These are phyloP conservation scores for Calocybe cyanea DNA, from an alignment of 768 basidiomycete species.

Conservation along the genomic window DNA sequence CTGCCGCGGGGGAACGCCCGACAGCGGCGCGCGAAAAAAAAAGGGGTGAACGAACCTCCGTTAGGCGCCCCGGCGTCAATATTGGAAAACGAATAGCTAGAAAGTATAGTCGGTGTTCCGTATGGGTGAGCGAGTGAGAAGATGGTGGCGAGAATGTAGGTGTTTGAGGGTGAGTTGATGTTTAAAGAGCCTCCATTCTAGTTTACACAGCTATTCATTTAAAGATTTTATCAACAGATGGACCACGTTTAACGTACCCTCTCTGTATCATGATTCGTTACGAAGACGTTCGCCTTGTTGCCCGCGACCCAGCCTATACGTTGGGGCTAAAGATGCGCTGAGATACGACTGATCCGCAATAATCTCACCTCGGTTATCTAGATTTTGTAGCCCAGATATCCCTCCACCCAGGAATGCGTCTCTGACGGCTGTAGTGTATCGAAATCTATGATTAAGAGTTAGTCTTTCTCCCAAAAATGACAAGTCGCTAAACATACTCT, in stretches of 20 bases:
- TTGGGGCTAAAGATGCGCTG: no score
- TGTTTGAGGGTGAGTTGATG: slow-evolving; percentile 59
- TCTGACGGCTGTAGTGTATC: slow-evolving; percentile 51
- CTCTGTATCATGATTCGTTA: slow-evolving; percentile 70
- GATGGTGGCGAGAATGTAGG: slow-evolving; percentile 55
- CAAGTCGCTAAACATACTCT: slow-evolving; percentile 41
- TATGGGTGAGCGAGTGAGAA: slow-evolving; percentile 68
- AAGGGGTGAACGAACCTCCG: slow-evolving; percentile 31
- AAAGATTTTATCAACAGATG: not conserved
- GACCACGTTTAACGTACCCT: slow-evolving; percentile 28
- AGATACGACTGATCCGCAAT: no score
- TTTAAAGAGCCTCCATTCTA: slow-evolving; percentile 54
- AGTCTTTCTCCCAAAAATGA: not conserved
- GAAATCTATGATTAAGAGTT: slow-evolving; percentile 36
- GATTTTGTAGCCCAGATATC: slow-evolving; percentile 47
- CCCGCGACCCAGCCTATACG: slow-evolving; percentile 58
- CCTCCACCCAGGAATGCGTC: slow-evolving; percentile 49
- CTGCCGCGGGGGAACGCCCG: no score
- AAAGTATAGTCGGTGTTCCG: slow-evolving; percentile 62
- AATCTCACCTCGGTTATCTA: slow-evolving; percentile 44
- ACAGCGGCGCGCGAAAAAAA: no score
- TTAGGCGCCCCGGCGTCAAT: slow-evolving; percentile 60
- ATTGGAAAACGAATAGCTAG: slow-evolving; percentile 50
- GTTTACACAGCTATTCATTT: no score
- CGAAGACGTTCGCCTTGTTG: slow-evolving; percentile 56